Evolutionary conservation across 208 protist species (phyloP), one percentile per base, ranked within the genome.

Genomic region (Strigomonas culicis): DNA sequence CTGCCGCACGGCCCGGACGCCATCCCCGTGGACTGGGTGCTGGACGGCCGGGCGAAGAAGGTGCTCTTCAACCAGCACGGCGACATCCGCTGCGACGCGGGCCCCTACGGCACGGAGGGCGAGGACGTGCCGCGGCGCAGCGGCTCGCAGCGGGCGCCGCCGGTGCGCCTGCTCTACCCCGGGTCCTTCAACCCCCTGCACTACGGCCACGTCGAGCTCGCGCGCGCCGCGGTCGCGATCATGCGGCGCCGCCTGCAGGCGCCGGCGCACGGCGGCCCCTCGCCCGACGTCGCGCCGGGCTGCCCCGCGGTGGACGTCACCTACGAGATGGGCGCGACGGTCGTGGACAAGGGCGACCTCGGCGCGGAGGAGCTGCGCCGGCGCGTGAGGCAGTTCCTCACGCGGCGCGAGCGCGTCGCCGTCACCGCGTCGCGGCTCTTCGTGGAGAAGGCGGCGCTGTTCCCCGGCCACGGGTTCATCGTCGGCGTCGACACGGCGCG

Each of bases 171-270:
- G 24, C 72, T 93, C 39, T 90, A 83, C 71, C 81, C 86, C 6
- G 86, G 86, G 11, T 90, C 83, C 19, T 93, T 90, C 60, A 70
- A 72, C 52, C 86, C 86, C 3, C 63, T 93, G 49, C 86, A 93
- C 65, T 90, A 80, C 68, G 86, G 86, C 4, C 86, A 93, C 74
- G 88, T 80, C 2, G 82, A 90, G 69, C 74, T 93, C 11, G 82
- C 68, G 10, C 72, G 69, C 15, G 81, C 74, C 1, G 82, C 81
- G 8, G 34, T 43, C 4, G 57, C 56, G 25, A 70, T 83, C 49
- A 19, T 74, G 28, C n/a, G 7, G 39, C 39, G 4, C 51, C 59
- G 25, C 65, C 79, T 53, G 17, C 72, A 27, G n/a, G 7, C 6
- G 22, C 32, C 3, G 30, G 31, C 30, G 21, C 55, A 25, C 4